Conservation (phyloP, 176 grass and related monocot species). For the Themeda triandra region DNA sequence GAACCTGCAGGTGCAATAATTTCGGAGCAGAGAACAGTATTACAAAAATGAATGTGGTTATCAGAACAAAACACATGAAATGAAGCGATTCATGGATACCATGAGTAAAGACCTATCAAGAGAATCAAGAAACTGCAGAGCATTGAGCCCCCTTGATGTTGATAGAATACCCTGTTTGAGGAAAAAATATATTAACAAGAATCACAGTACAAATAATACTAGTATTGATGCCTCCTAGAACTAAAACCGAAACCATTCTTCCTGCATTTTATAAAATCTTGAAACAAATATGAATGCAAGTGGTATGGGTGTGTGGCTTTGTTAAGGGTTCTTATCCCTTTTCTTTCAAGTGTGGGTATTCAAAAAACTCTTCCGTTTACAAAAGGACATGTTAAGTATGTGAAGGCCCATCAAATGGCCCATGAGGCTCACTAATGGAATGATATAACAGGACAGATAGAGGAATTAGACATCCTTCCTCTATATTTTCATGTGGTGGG, state of each 20-base stretch:
- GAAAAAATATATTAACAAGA: conserved; percentile 8
- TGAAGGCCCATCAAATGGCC: neutral
- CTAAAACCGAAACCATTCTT: neutral
- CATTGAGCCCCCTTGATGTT: conserved; percentile 69
- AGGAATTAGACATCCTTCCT: neutral
- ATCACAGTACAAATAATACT: neutral
- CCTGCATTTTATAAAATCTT: neutral
- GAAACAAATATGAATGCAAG: conserved; percentile 7
- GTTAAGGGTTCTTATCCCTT: neutral
- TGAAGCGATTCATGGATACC: conserved; percentile 21
- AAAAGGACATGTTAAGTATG: neutral
- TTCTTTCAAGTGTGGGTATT: neutral
- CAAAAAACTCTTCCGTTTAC: neutral
- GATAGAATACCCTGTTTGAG: conserved; percentile 82
- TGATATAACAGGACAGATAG: neutral
- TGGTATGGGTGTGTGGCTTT: neutral
- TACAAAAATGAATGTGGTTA: neutral
- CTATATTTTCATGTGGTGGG: neutral
- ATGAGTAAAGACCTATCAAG: conserved; percentile 74
- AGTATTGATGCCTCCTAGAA: conserved; percentile 19
- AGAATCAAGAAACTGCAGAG: conserved; percentile 58
- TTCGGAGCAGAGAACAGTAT: conserved; percentile 10
- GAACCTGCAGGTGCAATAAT: conserved; percentile 46
- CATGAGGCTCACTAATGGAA: neutral
- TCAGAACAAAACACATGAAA: neutral